Base-by-base conservation (phyloP, 2,329 filamentous ascomycete species). In the Penicillium brevicompactum region DNA sequence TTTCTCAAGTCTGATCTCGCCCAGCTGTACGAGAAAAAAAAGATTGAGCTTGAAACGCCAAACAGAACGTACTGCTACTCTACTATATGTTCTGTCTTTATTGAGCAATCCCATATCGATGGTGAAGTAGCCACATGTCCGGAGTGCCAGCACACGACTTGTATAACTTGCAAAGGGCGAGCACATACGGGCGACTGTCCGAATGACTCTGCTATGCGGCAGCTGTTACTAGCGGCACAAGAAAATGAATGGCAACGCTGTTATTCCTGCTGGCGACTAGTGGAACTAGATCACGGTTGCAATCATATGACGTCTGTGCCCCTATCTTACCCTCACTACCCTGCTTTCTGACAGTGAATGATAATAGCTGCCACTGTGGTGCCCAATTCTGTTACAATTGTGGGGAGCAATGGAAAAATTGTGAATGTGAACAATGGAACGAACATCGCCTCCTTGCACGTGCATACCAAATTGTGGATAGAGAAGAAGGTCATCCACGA, bases 291-390 rank as follows among this genome's bases (percentile, higher is more conserved):
- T 0, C n/a, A 34, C 0, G 84, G 84, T 1, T 86, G 84, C 56
- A 74, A 81, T 48, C 84, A 86, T 49, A 86, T 86, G 3, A 82
- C 57, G 83, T 86, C 60, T 64, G 80, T 78, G 31, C 24, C 37
- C 22, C 24, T 38, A 42, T 55, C 38, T 16, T 27, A 9, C 11
- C 44, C 31, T 10, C 11, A 32, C 31, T 32, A 32, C 11, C 31
- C 31, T 13, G 31, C 11, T 32, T 32, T 32, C 31, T 32, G 31
- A 32, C 31, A 32, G 31, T 32, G 31, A 32, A 32, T 32, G 4
- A 32, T 47, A 40, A 32, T 47, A 40, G 7, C 32, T 42, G 49
- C 32, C 45, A 51, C 46, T 84, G 43, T 21, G 43, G 43, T 46
- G 43, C 43, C 27, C 22, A 32, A 21, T 46, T 83, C 60, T 84